phyloP scores from a whole-genome alignment of 75 land plant species.

The Pseudotsuga menziesii region DNA sequence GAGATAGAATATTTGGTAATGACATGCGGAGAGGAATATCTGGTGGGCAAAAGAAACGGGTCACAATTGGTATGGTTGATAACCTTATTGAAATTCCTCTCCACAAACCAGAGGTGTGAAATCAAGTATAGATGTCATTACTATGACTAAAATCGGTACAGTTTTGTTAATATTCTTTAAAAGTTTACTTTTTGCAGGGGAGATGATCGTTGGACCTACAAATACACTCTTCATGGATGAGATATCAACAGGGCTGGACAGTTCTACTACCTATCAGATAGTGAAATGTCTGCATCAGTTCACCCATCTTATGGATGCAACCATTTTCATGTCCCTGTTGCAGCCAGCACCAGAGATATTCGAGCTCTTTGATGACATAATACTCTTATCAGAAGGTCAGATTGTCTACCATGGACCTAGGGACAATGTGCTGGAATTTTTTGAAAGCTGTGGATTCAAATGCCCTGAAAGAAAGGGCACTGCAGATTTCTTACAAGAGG shows the following conservation, averaged over 20 bases:
- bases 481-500: constrained; percentile 90
- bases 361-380: constrained; percentile 73
- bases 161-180: neutral
- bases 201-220: constrained; percentile 89
- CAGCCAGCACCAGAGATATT: constrained; percentile 98
- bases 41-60: constrained; percentile 41
- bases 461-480: constrained; percentile 79
- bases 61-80: constrained; percentile 25
- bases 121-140: neutral
- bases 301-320: constrained; percentile 17
- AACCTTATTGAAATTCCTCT: neutral
- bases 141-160: neutral
- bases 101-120: neutral
- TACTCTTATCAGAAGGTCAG: constrained; percentile 71
- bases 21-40: constrained; percentile 38
- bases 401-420: constrained; percentile 86
- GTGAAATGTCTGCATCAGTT: constrained; percentile 19
- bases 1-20: constrained; percentile 36
- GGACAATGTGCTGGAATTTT: constrained; percentile 57
- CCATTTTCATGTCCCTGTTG: constrained; percentile 66
- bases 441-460: constrained; percentile 57
- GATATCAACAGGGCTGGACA: constrained; percentile 34
- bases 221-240: constrained; percentile 84
- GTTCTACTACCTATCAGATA: constrained; percentile 23
- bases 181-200: constrained; percentile 33